Evolutionary conservation across 1,284 basidiomycete species (phyloP).

Genomic region (Naganishia sp.): DNA sequence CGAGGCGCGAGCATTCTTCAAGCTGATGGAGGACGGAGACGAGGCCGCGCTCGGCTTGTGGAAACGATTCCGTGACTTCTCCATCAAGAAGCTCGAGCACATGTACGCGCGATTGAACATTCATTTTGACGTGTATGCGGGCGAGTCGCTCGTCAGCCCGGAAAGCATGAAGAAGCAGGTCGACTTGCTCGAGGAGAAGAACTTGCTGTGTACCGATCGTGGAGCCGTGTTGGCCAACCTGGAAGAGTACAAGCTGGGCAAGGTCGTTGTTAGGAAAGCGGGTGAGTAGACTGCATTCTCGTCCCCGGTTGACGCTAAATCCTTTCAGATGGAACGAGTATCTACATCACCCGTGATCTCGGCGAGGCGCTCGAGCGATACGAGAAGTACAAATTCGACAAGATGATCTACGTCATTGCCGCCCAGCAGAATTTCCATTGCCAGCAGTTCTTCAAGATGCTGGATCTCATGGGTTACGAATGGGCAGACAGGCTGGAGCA

Average conservation of each 20-base stretch:
- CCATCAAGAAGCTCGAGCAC: slow-evolving; percentile 85
- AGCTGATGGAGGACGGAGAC: slow-evolving; percentile 94
- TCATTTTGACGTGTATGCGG: slow-evolving; percentile 89
- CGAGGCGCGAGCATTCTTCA: slow-evolving; percentile 88
- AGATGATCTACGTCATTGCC: slow-evolving; percentile 95
- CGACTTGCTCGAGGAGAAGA: slow-evolving; percentile 56
- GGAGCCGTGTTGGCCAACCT: slow-evolving; percentile 79
- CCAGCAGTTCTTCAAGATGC: slow-evolving; percentile 91
- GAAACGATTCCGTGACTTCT: slow-evolving; percentile 89
- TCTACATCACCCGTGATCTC: slow-evolving; percentile 98
- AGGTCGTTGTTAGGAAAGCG: slow-evolving; percentile 85
- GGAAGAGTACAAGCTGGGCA: slow-evolving; percentile 84
- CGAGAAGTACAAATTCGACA: slow-evolving; percentile 91
- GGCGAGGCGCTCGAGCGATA: slow-evolving; percentile 91
- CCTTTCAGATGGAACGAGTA: slow-evolving; percentile 84
- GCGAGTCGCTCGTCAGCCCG: slow-evolving; percentile 85
- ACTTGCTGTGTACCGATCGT: slow-evolving; percentile 63
- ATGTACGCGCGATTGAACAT: slow-evolving; percentile 92
- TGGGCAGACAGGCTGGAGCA: slow-evolving; percentile 83
- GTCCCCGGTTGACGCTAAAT: background rate
- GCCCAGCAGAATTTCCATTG: slow-evolving; percentile 95
- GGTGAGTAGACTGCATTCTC: slow-evolving; percentile 56
- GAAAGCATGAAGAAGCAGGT: slow-evolving; percentile 73
- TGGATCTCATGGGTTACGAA: slow-evolving; percentile 84
- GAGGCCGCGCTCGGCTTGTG: slow-evolving; percentile 80